These are phyloP conservation scores for Boletus barrowsii DNA, from an alignment of 768 basidiomycete genomes.

Conservation along the genomic window DNA sequence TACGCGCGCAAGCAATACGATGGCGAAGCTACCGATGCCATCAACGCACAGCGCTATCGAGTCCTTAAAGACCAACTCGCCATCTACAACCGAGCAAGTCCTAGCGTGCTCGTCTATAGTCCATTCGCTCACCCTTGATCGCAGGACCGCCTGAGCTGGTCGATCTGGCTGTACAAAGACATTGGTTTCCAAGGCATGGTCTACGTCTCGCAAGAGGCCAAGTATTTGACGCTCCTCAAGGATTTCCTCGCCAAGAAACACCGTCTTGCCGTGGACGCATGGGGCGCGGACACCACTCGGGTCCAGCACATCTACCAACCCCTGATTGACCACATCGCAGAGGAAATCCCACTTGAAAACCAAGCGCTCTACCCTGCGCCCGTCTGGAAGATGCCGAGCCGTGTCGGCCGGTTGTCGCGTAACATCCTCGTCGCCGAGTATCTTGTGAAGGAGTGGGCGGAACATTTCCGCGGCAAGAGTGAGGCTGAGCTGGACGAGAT, in stretches of 20 bases:
- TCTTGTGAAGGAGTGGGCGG: conserved; percentile 70
- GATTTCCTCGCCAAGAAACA: conserved; percentile 77
- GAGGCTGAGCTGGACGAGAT: conserved; percentile 65
- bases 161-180: conserved; percentile 87
- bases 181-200: conserved; percentile 89
- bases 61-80: conserved; percentile 72
- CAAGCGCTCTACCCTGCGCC: conserved; percentile 60
- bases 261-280: conserved; percentile 70
- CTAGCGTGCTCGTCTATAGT: too few species aligned
- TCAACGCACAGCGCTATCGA: conserved; percentile 62
- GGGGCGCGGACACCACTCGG: conserved; percentile 65
- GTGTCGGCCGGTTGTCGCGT: conserved; percentile 58
- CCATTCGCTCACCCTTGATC: too few species aligned
- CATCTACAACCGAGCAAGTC: conserved; percentile 53
- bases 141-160: conserved; percentile 69
- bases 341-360: conserved; percentile 51
- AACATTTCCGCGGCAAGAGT: conserved; percentile 58
- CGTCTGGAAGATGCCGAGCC: conserved; percentile 57
- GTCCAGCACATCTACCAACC: conserved; percentile 64
- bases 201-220: conserved; percentile 61
- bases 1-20: conserved; percentile 64
- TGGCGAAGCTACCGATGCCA: conserved; percentile 55
- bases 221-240: conserved; percentile 68
- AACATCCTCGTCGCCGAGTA: conserved; percentile 71
- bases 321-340: conserved; percentile 56